Evolutionary conservation across 805 yeast species (phyloP).

Genomic region (Ogataea corticis): DNA sequence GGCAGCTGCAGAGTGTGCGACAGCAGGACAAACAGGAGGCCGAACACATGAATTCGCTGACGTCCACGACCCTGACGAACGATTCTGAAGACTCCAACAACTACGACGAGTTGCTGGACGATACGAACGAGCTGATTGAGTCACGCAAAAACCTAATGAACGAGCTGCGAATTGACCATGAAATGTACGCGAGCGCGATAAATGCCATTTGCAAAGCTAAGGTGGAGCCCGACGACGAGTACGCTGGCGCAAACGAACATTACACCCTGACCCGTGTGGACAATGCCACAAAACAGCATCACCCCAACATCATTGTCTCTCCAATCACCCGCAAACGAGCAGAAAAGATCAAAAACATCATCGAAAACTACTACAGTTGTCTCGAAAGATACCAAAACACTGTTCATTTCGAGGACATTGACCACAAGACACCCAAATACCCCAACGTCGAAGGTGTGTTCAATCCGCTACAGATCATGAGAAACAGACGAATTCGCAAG

Average conservation of each 20-base stretch:
- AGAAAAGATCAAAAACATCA: constrained; percentile 46
- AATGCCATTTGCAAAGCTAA: constrained; percentile 5
- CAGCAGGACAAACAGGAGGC: neutral
- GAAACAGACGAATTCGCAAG: constrained; percentile 64
- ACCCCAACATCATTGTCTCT: constrained; percentile 24
- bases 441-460: constrained; percentile 65
- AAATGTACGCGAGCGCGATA: constrained; percentile 16
- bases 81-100: constrained; percentile 8
- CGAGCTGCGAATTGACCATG: constrained; percentile 43
- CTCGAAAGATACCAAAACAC: constrained; percentile 43
- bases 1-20: too few species aligned
- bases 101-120: constrained; percentile 22
- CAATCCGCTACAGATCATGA: constrained; percentile 80
- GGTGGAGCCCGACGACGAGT: neutral
- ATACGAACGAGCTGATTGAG: constrained; percentile 44
- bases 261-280: neutral
- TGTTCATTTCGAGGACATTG: constrained; percentile 25
- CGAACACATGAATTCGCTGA: constrained; percentile 8
- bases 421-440: constrained; percentile 26
- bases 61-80: constrained; percentile 10
- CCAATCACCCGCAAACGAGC: constrained; percentile 45
- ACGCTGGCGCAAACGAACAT: neutral
- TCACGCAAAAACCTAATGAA: constrained; percentile 43
- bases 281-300: neutral
- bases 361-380: constrained; percentile 51